Conservation (phyloP, 305 asterid genomes). For the Fraxinus angustifolia region DNA sequence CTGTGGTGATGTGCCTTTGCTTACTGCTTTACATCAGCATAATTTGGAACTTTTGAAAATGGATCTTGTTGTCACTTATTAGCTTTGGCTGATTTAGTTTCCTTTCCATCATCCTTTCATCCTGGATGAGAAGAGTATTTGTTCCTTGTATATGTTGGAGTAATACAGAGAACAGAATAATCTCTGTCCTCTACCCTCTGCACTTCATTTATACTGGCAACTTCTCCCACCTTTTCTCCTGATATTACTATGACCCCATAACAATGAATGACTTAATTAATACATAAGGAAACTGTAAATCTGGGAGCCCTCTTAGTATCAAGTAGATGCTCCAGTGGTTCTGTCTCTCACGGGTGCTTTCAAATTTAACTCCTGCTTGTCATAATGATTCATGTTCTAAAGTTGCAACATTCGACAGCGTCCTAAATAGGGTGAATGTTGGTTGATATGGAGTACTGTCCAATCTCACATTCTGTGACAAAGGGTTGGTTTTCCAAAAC, state of each 20-base stretch:
- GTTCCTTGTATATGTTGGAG: background rate
- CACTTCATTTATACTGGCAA: background rate
- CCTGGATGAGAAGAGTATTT: background rate
- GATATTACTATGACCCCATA: background rate
- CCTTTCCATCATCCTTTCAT: background rate
- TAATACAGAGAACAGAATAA: background rate
- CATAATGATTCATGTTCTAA: background rate
- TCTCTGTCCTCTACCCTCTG: background rate
- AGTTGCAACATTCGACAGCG: background rate
- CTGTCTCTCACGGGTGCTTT: background rate
- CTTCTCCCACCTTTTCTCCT: background rate
- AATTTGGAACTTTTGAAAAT: background rate
- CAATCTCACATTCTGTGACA: background rate
- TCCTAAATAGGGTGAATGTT: background rate
- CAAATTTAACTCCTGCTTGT: background rate
- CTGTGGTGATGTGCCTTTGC: conserved; percentile 11
- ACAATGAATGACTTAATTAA: background rate
- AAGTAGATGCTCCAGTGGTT: background rate
- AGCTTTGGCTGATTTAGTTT: background rate
- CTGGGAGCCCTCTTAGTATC: background rate
- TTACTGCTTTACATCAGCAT: background rate
- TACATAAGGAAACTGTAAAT: background rate
- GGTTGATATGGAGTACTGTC: background rate
- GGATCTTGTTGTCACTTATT: background rate
- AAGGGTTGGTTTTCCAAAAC: background rate